Base-by-base conservation (phyloP, 1,284 basidiomycete species). In the Afroboletus lepidellus region DNA sequence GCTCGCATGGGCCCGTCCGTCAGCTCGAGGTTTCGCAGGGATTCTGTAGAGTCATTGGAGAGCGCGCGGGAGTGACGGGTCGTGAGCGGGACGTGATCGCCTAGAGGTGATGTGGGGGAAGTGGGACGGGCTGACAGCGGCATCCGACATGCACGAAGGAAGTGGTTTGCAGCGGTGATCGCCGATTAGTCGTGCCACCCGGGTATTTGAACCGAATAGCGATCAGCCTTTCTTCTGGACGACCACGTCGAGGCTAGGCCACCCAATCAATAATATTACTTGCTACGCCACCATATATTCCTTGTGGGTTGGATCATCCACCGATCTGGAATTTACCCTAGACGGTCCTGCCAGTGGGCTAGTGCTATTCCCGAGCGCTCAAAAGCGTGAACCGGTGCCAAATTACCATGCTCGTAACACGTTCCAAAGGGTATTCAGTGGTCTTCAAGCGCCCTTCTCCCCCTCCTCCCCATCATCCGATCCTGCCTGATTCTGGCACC, bases 1-100 rank as follows among this genome's bases (percentile, higher is more conserved):
- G 69, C 52, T 23, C 48, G 67, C 54, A 75, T 69, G 45, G 79
- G 80, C 7, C 83, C 84, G 49, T 89, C 82, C 1, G 82, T 78
- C 48, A 90, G 71, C 69, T 94, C 91, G 36, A 94, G 75, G 24
- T 85, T 87, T 49, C 88, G 80, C 51, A 93, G 72, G 15, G 86
- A 88, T 52, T 86, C 84, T 49, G 84, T 79, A 3, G 90, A 92
- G 54, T 85, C 85, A 53, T 67, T 55, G 33, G 54, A 52, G 3
- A 33, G 24, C n/a, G 33, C 48, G 48, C 77, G 73, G 15, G 85
- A 85, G 46, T 30, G 48, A 16, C 42, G 61, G n/a, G 25, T n/a
- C n/a, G n/a, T 7, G 39, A 77, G 73, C 33, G 79, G 69, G 9
- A 65, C 57, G 27, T 47, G 54, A 23, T 65, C 55, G 38, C 41